Evolutionary conservation across 192 early-diverging fungal species (phyloP), one percentile per base, ranked within the genome.

Genomic region (Coemansia sp.): DNA sequence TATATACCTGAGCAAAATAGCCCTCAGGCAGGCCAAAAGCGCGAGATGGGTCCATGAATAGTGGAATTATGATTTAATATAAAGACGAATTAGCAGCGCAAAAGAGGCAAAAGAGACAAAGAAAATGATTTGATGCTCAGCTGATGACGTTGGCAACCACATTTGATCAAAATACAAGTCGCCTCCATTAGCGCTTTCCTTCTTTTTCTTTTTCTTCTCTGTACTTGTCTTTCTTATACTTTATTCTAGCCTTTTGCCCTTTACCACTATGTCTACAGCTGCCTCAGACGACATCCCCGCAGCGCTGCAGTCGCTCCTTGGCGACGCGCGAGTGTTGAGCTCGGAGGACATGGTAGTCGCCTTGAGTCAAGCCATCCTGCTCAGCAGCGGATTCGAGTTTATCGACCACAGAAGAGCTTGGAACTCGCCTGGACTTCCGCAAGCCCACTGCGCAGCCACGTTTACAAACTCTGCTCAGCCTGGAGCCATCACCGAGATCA

Each of bases 1-100:
- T 50, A 5, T 50, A 44, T 82, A 78, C 80, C 80, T 83, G 81
- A 12, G 73, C 69, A 76, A 83, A 83, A 66, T 79, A 83, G 33
- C 81, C 81, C 49, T 78, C 81, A 24, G 76, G 47, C 49, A 83
- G 66, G 36, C 81, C 81, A 50, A 83, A 83, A 34, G 77, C 73
- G 57, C 76, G 76, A 57, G 81, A 83, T 62, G 81, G 81, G 76
- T 83, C 80, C 64, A 66, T 64, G 11, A 24, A 24, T 11, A 52
- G 22, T 22, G n/a, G 27, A 66, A 61, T 49, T 40, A n/a, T 20
- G 55, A 24, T 27, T 38, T 33, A 9, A 4, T 43, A 16, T 4
- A 16, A 36, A 72, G 52, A 40, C 53, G 58, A 43, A 43, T 34
- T 47, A 22, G 58, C 15, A 64, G 20, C 62, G 10, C 34, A 29